Conservation (phyloP, 257 asterid genomes). For the Solanum corneliomulleri region DNA sequence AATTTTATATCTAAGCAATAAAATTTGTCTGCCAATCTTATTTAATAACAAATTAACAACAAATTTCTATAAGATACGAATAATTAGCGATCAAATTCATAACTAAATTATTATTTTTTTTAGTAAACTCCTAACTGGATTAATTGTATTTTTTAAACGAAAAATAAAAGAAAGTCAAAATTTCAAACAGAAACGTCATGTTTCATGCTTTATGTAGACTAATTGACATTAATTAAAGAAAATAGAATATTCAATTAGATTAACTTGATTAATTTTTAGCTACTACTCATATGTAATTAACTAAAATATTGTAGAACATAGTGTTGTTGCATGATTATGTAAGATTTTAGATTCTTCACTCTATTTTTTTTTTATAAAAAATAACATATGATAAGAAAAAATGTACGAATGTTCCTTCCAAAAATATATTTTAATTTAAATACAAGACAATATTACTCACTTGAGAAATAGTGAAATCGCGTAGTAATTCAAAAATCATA, state of each 20-base stretch:
- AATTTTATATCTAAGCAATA: too few relatives aligned
- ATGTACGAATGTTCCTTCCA: background rate
- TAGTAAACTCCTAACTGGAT: background rate
- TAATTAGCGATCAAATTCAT: background rate
- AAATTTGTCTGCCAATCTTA: too few relatives aligned
- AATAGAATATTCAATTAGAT: background rate
- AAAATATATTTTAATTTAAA: background rate
- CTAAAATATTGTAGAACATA: background rate
- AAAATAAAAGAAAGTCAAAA: background rate
- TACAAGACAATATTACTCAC: background rate
- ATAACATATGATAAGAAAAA: background rate
- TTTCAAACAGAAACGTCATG: background rate
- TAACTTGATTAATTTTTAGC: background rate
- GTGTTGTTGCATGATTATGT: background rate
- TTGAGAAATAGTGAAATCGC: background rate
- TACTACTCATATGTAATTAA: background rate
- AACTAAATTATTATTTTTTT: background rate
- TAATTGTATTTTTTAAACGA: background rate
- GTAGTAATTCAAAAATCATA: background rate
- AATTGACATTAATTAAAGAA: background rate
- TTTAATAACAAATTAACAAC: background rate
- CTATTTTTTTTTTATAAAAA: background rate
- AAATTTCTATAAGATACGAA: background rate
- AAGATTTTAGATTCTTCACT: background rate
- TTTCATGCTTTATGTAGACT: background rate